A percentile compares a stretch with the other conserved stretches of the same genome.
These are phyloP conservation scores for Asterophora lycoperdoides DNA, from an alignment of 768 basidiomycete genomes.

Conservation along the genomic window DNA sequence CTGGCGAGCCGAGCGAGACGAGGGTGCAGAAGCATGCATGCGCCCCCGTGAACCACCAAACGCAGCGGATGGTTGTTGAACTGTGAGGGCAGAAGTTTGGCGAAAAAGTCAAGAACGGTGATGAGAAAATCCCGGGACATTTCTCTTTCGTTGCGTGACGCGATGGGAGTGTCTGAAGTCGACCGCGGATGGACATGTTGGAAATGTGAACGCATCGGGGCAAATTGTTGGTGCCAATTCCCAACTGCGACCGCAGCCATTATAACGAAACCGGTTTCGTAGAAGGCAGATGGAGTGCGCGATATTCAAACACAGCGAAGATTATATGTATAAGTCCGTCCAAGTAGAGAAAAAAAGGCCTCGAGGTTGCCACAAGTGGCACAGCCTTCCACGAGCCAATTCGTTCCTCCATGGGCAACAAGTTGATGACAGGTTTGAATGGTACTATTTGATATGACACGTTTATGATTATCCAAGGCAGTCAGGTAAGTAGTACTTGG, in stretches of 20 bases:
- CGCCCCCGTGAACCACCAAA: conserved; percentile 68
- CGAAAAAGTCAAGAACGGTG: conserved; percentile 46
- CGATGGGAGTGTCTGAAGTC: conserved; percentile 10
- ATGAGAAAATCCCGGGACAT: conserved; percentile 41
- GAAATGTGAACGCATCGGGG: not conserved
- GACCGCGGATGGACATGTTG: conserved; percentile 5
- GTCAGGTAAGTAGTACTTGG: no score
- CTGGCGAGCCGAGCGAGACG: conserved; percentile 30
- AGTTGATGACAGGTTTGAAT: no score
- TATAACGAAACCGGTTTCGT: not conserved
- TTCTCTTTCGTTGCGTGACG: conserved; percentile 34
- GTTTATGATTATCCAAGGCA: no score
- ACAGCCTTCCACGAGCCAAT: no score
- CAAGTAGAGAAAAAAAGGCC: no score
- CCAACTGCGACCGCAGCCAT: not conserved
- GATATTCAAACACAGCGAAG: no score
- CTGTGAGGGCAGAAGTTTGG: conserved; percentile 37
- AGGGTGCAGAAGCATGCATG: conserved; percentile 67
- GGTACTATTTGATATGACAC: no score
- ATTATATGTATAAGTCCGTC: no score
- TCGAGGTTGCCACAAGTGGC: no score
- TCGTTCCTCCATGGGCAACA: no score
- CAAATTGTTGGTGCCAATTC: not conserved
- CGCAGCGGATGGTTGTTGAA: conserved; percentile 50
- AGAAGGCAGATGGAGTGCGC: no score